Base-by-base conservation (phyloP, 108 stramenopile species). In the Skeletonema menzelii region DNA sequence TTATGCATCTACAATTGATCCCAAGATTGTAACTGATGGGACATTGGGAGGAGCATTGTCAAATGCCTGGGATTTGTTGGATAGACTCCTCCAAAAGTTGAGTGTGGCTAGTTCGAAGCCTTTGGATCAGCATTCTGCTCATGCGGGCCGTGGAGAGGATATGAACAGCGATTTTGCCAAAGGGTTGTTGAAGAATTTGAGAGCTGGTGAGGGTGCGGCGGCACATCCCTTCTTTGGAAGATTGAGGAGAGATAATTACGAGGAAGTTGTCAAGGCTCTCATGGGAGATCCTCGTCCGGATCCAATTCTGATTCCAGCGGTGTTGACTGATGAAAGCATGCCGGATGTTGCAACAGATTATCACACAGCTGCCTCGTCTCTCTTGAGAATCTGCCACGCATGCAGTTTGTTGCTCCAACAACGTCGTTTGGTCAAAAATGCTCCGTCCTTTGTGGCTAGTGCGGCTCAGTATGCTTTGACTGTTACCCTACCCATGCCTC, bases 381-480 rank as follows among this genome's bases (percentile, higher is more conserved):
- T 98, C 27, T 91, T 96, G 40, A 80, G 96, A 38, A 85, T 92
- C 31, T 91, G 90, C 30, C 94, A 99, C 79, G 89, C 97, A 1
- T 98, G 98, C 71, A 97, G 93, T 69, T 72, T 99, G 59, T 78
- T 99, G 47, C 86, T 97, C 0, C 97, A 99, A 59, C 99, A 99
- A 82, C 75, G 96, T 47, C 82, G 88, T 14, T 76, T 98, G 67
- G 89, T 99, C 55, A 97, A 97, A 85, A 98, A 98, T 75, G 91
- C 98, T 3, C 92, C 97, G 11, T 94, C 96, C 32, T 93, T 98
- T 73, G 94, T 97, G 15, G 92, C 94, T 19, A 95, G 97, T 31
- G 96, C 98, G 20, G 89, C 97, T 10, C 95, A 97, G 74, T 93
- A 99, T 79, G 94, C 97, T 4, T 72, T 98, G 69, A 97, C 97